Conservation (phyloP, 2,329 filamentous ascomycete species). For the Aspergillus aculeatus region DNA sequence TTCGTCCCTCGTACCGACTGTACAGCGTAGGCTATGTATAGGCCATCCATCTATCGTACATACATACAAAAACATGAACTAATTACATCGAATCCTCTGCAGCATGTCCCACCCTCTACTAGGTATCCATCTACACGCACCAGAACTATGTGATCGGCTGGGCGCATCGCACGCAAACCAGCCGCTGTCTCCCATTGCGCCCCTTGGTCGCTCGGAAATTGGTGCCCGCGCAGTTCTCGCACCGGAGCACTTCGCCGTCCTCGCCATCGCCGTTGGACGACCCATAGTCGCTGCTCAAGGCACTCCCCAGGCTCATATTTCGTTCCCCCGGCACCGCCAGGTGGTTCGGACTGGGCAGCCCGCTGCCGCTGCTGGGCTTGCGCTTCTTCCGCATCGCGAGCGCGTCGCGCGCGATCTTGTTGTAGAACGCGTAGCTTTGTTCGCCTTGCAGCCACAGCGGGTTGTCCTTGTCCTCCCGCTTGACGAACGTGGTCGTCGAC, state of each 20-base stretch:
- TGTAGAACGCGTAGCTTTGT: constrained; percentile 56
- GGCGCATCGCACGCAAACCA: constrained; percentile 61
- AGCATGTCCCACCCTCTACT: neutral
- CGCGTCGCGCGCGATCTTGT: constrained; percentile 43
- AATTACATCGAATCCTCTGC: neutral
- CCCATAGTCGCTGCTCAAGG: constrained; percentile 57
- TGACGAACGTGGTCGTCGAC: constrained; percentile 25
- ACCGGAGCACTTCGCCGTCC: constrained; percentile 53
- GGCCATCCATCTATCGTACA: neutral
- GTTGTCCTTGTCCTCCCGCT: constrained; percentile 33
- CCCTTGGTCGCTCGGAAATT: constrained; percentile 63
- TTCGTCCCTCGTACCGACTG: constrained; percentile 4
- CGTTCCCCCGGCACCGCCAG: constrained; percentile 26
- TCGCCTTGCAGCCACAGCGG: constrained; percentile 52
- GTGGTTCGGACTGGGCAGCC: constrained; percentile 22
- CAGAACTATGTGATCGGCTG: constrained; percentile 20
- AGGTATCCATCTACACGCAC: constrained; percentile 4
- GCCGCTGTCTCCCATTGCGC: constrained; percentile 52
- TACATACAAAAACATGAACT: neutral
- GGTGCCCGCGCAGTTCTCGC: constrained; percentile 58
- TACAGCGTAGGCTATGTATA: constrained; percentile 1
- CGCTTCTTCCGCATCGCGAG: constrained; percentile 30
- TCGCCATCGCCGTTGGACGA: constrained; percentile 43
- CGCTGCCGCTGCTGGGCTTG: constrained; percentile 14
- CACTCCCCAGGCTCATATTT: constrained; percentile 51